phyloP scores from a whole-genome alignment of 148 eudicot species.

The Camellia granthamiana region DNA sequence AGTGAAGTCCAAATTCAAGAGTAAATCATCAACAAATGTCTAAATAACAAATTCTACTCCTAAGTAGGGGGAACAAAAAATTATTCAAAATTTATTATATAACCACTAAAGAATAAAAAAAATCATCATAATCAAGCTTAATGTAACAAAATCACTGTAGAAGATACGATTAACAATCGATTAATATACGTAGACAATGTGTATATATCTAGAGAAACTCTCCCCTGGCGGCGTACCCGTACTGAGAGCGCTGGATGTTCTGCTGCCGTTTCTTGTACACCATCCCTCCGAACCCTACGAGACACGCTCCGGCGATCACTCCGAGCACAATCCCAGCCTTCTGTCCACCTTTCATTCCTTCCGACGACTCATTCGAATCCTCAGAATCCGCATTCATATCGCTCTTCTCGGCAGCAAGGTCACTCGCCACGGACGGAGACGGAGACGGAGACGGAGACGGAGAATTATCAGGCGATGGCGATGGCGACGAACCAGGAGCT shows the following conservation, averaged over 20 bases:
- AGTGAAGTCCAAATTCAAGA: neutral
- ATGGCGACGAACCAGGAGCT: constrained; percentile 7
- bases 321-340: constrained; percentile 53
- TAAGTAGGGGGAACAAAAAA: neutral
- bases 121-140: neutral
- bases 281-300: constrained; percentile 39
- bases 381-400: constrained; percentile 1
- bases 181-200: no score
- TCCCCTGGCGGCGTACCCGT: constrained; percentile 45
- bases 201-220: constrained; percentile 25
- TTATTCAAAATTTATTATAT: neutral
- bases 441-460: constrained; percentile 13
- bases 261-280: constrained; percentile 60
- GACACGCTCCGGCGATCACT: constrained; percentile 34
- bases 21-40: neutral
- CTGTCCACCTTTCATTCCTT: constrained; percentile 37
- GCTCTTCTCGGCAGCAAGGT: neutral
- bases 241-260: constrained; percentile 50
- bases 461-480: constrained; percentile 13
- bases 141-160: neutral
- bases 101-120: neutral
- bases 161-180: neutral
- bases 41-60: neutral
- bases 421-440: constrained; percentile 15
- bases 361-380: constrained; percentile 7